phyloP scores from a whole-genome alignment of 225 moss, liverwort and hornwort species.

The Sphagnum contortum region DNA sequence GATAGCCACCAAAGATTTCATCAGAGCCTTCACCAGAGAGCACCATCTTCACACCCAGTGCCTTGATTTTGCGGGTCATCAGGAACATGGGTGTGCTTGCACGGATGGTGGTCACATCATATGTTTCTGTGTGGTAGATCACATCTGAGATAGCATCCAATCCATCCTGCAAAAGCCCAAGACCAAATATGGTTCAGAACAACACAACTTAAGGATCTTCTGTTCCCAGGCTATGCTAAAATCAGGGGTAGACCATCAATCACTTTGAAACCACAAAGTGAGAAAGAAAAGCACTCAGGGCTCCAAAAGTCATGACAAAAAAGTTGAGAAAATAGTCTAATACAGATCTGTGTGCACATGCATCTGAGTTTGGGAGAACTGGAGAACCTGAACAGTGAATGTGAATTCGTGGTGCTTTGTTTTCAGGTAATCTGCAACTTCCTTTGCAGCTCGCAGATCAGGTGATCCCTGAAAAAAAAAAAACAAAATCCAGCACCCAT shows the following conservation, averaged over 20 bases:
- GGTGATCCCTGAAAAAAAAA: constrained; percentile 53
- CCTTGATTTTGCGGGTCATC: constrained; percentile 87
- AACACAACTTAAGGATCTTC: no score
- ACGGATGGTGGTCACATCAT: constrained; percentile 76
- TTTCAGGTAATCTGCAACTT: constrained; percentile 65
- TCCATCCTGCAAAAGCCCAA: constrained; percentile 41
- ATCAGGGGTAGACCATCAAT: no score
- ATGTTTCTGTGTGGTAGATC: constrained; percentile 81
- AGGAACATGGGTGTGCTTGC: constrained; percentile 89
- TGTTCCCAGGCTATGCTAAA: no score
- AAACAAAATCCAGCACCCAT: neutral
- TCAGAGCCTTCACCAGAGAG: constrained; percentile 80
- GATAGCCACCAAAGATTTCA: constrained; percentile 81
- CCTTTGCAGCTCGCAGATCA: constrained; percentile 69
- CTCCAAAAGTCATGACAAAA: no score
- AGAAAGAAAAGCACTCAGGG: no score
- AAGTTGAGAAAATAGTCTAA: no score
- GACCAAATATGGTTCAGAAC: no score
- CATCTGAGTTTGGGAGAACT: no score
- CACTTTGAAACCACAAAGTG: no score
- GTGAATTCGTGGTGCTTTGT: constrained; percentile 70
- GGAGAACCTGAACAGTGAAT: constrained; percentile 69
- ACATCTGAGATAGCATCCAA: constrained; percentile 73
- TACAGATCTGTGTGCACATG: no score
- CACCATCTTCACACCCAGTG: constrained; percentile 86